A percentile compares a stretch with the other conserved stretches of the same genome.
Conservation (phyloP, 345 rosid species). For the Carallia pectinifolia region DNA sequence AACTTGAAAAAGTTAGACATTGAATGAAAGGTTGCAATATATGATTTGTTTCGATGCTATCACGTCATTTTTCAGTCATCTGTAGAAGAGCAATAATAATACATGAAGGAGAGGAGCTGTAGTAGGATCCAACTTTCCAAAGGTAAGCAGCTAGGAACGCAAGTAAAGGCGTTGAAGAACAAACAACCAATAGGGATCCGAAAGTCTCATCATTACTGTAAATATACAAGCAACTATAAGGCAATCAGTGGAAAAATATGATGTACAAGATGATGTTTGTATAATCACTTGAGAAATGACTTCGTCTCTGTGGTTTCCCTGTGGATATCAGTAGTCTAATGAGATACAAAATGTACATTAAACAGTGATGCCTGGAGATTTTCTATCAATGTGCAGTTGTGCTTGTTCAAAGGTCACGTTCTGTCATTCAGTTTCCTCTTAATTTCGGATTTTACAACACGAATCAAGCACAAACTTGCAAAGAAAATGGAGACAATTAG, state of each 20-base stretch:
- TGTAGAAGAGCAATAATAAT: too few relatives aligned
- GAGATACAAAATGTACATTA: neutral
- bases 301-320: conserved; percentile 4
- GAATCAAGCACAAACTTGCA: conserved; percentile 59
- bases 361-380: neutral
- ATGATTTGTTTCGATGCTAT: neutral
- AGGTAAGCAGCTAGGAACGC: too few relatives aligned
- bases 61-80: too few relatives aligned
- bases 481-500: conserved; percentile 55
- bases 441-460: conserved; percentile 58
- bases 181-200: neutral
- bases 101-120: too few relatives aligned
- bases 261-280: neutral
- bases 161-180: too few relatives aligned
- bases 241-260: conserved; percentile 7
- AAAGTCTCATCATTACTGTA: neutral
- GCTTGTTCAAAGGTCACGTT: conserved; percentile 24
- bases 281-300: neutral
- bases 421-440: conserved; percentile 33
- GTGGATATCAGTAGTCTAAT: neutral
- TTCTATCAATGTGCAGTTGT: conserved; percentile 13
- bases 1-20: neutral
- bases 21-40: neutral
- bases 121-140: too few relatives aligned
- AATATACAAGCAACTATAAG: neutral